Evolutionary conservation across 2,329 filamentous ascomycete genomes (phyloP).

Genomic region (Fusarium ambrosium): DNA sequence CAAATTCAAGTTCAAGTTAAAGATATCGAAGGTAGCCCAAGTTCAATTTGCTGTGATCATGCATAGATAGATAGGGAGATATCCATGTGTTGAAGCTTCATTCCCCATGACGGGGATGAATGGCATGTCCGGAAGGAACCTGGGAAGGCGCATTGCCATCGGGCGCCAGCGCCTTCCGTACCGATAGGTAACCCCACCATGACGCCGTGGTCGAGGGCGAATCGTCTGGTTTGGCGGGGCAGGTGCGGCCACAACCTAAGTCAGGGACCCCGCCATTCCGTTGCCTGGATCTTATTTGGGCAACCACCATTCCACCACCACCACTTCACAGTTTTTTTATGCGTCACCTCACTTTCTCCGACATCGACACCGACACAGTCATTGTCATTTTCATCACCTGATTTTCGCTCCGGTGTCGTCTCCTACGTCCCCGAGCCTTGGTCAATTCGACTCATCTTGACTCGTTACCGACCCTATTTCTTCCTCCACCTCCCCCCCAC

Average conservation of each 20-base stretch:
- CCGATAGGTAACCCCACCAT: slow-evolving; percentile 40
- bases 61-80: background rate
- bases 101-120: background rate
- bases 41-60: background rate
- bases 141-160: background rate
- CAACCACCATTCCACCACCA: slow-evolving; percentile 35
- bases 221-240: slow-evolving; percentile 43
- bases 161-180: slow-evolving; percentile 5
- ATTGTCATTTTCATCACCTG: slow-evolving; percentile 36
- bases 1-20: background rate
- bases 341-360: slow-evolving; percentile 41
- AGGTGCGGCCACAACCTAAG: slow-evolving; percentile 32
- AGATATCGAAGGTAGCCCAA: background rate
- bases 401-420: slow-evolving; percentile 30
- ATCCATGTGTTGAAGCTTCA: background rate
- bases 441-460: slow-evolving; percentile 21
- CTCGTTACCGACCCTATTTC: slow-evolving; percentile 13
- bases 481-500: slow-evolving; percentile 11
- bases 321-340: slow-evolving; percentile 41
- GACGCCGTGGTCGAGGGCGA: slow-evolving; percentile 36
- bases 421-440: slow-evolving; percentile 1
- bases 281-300: slow-evolving; percentile 20
- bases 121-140: background rate
- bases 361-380: slow-evolving; percentile 40
- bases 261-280: slow-evolving; percentile 38